Percentiles rank a stretch among this genome's conserved stretches.
These are phyloP conservation scores for Moesziomyces sp. DNA, from an alignment of 1,284 basidiomycete species.

Conservation along the genomic window DNA sequence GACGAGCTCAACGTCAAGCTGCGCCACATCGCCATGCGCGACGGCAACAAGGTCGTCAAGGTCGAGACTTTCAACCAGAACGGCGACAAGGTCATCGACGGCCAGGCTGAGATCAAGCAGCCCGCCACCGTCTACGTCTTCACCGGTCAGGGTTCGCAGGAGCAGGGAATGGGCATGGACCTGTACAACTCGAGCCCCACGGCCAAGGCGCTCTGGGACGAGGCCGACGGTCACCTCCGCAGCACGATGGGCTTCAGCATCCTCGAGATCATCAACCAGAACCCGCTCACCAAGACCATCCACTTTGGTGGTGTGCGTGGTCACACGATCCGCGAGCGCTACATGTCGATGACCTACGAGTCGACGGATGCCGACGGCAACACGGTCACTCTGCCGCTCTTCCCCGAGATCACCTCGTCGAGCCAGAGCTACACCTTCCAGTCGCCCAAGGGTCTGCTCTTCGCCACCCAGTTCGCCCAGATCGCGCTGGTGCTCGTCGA, in stretches of 20 bases:
- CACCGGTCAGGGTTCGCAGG: constrained; percentile 98
- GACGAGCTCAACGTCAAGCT: constrained; percentile 89
- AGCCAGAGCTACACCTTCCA: constrained; percentile 84
- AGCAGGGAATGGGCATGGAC: constrained; percentile 99
- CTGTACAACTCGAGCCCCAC: constrained; percentile 91
- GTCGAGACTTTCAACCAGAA: constrained; percentile 86
- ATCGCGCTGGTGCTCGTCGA: constrained; percentile 94
- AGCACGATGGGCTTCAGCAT: constrained; percentile 96
- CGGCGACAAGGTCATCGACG: constrained; percentile 90
- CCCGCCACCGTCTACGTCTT: constrained; percentile 88
- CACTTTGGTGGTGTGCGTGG: constrained; percentile 99
- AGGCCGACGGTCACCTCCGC: constrained; percentile 90
- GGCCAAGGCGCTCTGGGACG: constrained; percentile 95
- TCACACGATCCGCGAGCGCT: constrained; percentile 94
- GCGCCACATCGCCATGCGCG: constrained; percentile 62
- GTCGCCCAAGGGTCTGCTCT: constrained; percentile 92
- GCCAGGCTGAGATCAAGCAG: constrained; percentile 91
- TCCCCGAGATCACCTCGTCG: constrained; percentile 61
- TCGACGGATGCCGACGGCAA: constrained; percentile 88
- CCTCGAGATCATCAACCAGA: constrained; percentile 78
- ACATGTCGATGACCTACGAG: constrained; percentile 99
- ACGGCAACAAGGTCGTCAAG: constrained; percentile 79
- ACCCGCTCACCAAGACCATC: constrained; percentile 76
- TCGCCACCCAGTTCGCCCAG: constrained; percentile 97
- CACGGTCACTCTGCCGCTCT: constrained; percentile 67